These are phyloP conservation scores for Salix exigua DNA, from an alignment of 345 rosid genomes.

Conservation along the genomic window DNA sequence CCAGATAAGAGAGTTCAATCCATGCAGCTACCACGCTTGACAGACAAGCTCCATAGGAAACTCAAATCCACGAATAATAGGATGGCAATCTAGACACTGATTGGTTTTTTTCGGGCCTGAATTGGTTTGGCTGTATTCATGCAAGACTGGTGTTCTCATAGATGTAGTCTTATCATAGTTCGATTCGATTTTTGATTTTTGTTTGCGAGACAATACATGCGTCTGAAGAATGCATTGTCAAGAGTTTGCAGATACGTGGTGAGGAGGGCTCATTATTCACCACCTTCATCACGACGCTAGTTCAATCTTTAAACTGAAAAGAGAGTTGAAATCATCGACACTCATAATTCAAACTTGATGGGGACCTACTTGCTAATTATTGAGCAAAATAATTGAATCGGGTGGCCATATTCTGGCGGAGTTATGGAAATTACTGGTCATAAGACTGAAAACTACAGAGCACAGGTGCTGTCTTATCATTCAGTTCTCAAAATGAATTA, in stretches of 20 bases:
- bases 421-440: not conserved
- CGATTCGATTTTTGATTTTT: not conserved
- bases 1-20: not conserved
- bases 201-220: not conserved
- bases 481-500: not conserved
- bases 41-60: not conserved
- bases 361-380: slow-evolving; percentile 23
- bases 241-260: not conserved
- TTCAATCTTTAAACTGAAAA: not conserved
- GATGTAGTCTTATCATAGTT: not conserved
- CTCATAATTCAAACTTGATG: slow-evolving; percentile 8
- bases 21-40: not conserved
- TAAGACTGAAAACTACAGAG: not conserved
- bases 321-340: not conserved
- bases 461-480: not conserved
- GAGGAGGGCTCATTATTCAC: not conserved
- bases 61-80: not conserved
- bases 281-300: not conserved
- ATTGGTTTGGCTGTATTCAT: not conserved
- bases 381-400: slow-evolving; percentile 19
- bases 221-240: too few species aligned
- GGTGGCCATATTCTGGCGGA: not conserved
- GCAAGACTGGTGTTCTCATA: not conserved
- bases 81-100: not conserved
- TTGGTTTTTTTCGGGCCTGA: not conserved